Evolutionary conservation across 306 rosid genomes (phyloP), one percentile per base, ranked within the genome.

Genomic region (Quercus parvula): DNA sequence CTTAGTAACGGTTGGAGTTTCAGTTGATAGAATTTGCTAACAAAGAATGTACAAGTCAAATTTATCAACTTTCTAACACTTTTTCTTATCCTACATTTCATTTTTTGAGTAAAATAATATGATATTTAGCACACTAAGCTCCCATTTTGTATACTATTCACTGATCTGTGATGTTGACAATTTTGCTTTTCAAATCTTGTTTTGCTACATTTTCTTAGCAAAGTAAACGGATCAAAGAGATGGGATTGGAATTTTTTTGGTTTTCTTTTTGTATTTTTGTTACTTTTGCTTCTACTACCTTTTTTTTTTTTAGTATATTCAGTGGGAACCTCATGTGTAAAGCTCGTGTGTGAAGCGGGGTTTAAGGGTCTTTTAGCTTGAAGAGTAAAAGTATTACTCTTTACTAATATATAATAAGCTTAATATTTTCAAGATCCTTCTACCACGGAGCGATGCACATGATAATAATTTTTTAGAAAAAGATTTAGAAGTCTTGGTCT

Each of bases 321-420:
- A 62, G n/a, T 58, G 46, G 54, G 54, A 61, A 25, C 54, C 63
- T 33, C 46, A 22, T 56, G 56, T 71, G 19, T 66, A 57, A 86
- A 73, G 87, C 81, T 86, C 90, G 94, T 89, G 91, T 79, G 68
- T 70, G 57, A 51, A 27, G 87, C 92, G 97, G 67, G 70, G 86
- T 85, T 89, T 86, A 73, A 74, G 97, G 96, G 91, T 93, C 97
- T 84, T 84, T 79, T 73, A 57, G 84, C 38, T 83, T 77, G 75
- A 77, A 83, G 85, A 73, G 70, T 73, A 77, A 59, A 81, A 49
- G 73, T 59, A 56, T 20, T 70, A 79, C 46, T 41, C 3, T 41
- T 41, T 41, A 7, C 71, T 56, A 59, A 46, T 70, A 77, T 77
- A 22, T 54, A 76, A 82, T 85, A 77, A 75, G 85, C 80, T 81